These are phyloP conservation scores for Pistacia vera DNA, from an alignment of 345 rosid genomes.

Conservation along the genomic window DNA sequence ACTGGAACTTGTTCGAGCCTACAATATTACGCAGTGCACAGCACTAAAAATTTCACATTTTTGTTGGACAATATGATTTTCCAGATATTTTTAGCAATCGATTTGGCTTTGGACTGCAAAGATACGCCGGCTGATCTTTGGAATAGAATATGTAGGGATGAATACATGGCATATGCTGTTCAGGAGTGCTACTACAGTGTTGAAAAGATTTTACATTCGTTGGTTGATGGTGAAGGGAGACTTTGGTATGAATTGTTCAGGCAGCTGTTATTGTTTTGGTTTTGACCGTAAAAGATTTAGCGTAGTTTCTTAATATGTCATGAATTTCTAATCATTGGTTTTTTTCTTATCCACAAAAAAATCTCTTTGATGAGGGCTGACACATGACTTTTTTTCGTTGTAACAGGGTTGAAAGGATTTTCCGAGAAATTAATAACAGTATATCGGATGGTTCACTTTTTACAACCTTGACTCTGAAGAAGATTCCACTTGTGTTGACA, in stretches of 20 bases:
- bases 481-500: conserved; percentile 76
- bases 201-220: conserved; percentile 76
- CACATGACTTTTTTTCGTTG: conserved; percentile 17
- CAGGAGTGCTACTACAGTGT: conserved; percentile 91
- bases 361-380: background rate
- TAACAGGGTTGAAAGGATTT: conserved; percentile 91
- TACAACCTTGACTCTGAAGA: conserved; percentile 65
- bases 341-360: background rate
- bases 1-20: background rate
- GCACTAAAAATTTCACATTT: conserved; percentile 20
- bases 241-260: conserved; percentile 63
- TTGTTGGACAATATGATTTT: conserved; percentile 19
- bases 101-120: conserved; percentile 91
- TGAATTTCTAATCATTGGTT: conserved; percentile 11
- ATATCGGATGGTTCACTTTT: conserved; percentile 65
- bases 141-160: conserved; percentile 82
- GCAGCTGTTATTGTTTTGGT: conserved; percentile 18
- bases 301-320: conserved; percentile 14
- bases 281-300: background rate
- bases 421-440: conserved; percentile 81
- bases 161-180: conserved; percentile 97
- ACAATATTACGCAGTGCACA: conserved; percentile 7
- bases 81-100: conserved; percentile 90
- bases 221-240: conserved; percentile 91
- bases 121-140: conserved; percentile 83